Base-by-base conservation (phyloP, 148 eudicot genomes). In the Dianthus caryophyllus region DNA sequence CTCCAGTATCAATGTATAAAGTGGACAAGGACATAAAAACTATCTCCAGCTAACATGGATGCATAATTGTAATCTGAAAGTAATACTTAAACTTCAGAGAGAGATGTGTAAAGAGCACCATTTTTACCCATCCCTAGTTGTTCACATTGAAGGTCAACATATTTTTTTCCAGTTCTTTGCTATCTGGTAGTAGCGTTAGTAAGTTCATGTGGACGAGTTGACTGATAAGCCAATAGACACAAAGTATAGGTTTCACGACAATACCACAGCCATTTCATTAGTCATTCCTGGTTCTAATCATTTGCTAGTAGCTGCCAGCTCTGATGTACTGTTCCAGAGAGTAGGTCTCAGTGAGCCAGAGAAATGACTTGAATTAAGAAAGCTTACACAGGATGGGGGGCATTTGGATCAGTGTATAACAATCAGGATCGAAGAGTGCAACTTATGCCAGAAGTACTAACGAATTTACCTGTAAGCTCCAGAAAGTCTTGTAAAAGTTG, bases 401-500 rank as follows among this genome's bases (percentile, higher is more conserved):
- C 30, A 67, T 36, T 33, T 25, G 26, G 22, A 15, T 38, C 41
- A 52, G 21, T n/a, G 16, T 48, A 36, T 16, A 20, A 52, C 43
- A 68, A 53, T 47, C 54, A 61, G 18, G 7, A 33, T 33, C 7
- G 4, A 33, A 33, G 25, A 50, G n/a, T 22, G 27, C 12, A 65
- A 26, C 53, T 53, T 52, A 60, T 30, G 57, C 61, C 66, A 27
- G 38, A 65, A 44, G 56, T 31, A 66, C 57, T 38, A 47, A 49
- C 21, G 2, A 25, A 69, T 73, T 71, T 52, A 90, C 99, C 96
- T 95, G 99, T 77, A 95, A 85, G 81, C 99, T 87, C 99, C 99
- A 95, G 78, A 95, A 87, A 63, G 97, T 95, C 84, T 90, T 95
- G 82, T 95, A 95, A 61, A 95, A 95, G 85, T 95, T 95, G 86